phyloP scores from a whole-genome alignment of 192 early-diverging fungal species.

The Coemansia sp. region DNA sequence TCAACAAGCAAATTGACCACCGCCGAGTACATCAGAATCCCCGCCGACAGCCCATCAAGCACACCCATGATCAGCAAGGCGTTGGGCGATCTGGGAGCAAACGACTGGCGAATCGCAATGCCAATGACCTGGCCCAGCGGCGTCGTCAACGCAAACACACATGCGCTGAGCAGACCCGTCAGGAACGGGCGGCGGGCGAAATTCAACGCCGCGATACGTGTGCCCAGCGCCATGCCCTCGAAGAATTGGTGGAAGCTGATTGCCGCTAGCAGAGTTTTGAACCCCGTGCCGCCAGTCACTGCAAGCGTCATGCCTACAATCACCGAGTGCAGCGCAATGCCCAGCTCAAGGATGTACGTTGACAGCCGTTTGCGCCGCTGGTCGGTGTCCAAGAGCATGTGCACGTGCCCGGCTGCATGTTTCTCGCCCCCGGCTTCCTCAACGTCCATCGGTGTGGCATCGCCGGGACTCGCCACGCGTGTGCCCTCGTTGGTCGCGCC shows the following conservation, averaged over 20 bases:
- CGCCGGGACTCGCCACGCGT: slow-evolving; percentile 1
- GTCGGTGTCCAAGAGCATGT: slow-evolving; percentile 15
- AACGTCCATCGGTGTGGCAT: not conserved
- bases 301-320: slow-evolving; percentile 72
- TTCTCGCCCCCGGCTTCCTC: slow-evolving; percentile 10
- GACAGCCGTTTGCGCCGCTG: slow-evolving; percentile 45
- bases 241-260: slow-evolving; percentile 76
- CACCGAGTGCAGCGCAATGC: slow-evolving; percentile 74
- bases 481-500: not conserved
- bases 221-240: slow-evolving; percentile 74
- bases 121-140: slow-evolving; percentile 81
- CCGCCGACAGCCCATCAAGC: slow-evolving; percentile 75
- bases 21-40: slow-evolving; percentile 79
- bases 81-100: slow-evolving; percentile 54
- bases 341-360: slow-evolving; percentile 73
- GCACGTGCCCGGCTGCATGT: slow-evolving; percentile 19
- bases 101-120: slow-evolving; percentile 63
- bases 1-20: slow-evolving; percentile 70
- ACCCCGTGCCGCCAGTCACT: slow-evolving; percentile 54
- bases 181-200: slow-evolving; percentile 29
- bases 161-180: slow-evolving; percentile 55
- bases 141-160: slow-evolving; percentile 70
- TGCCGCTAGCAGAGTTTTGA: slow-evolving; percentile 61
- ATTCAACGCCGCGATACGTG: slow-evolving; percentile 61
- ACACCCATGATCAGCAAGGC: slow-evolving; percentile 70